Percentiles rank a stretch among this genome's conserved stretches.
phyloP scores from a whole-genome alignment of 1,284 basidiomycete genomes.

The Cutaneotrichosporon daszewskae region DNA sequence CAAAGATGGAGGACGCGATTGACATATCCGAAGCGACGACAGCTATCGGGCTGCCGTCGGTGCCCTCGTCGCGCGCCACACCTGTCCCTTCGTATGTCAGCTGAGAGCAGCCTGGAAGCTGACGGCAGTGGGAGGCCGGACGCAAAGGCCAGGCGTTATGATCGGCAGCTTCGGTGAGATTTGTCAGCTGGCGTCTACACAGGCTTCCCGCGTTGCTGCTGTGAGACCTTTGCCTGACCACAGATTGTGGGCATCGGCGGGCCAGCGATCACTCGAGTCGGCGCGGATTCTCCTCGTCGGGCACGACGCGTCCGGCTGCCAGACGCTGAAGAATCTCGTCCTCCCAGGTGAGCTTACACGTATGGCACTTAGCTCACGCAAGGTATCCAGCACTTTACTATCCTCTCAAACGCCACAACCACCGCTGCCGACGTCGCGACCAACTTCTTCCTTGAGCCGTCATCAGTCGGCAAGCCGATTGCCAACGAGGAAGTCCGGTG shows the following conservation, averaged over 20 bases:
- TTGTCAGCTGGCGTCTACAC: background rate
- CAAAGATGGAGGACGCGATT: constrained; percentile 43
- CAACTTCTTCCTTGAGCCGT: constrained; percentile 86
- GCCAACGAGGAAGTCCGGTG: constrained; percentile 70
- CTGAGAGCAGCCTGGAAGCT: background rate
- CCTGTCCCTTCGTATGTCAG: constrained; percentile 13
- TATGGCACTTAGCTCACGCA: constrained; percentile 1
- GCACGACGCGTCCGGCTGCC: constrained; percentile 71
- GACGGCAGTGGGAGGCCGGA: constrained; percentile 57
- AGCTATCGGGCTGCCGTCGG: constrained; percentile 6
- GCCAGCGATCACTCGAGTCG: constrained; percentile 84
- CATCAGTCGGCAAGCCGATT: constrained; percentile 70
- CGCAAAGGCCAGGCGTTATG: constrained; percentile 79
- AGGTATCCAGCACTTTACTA: constrained; percentile 81
- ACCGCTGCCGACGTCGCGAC: constrained; percentile 76
- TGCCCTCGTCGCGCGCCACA: constrained; percentile 12
- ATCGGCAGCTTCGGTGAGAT: constrained; percentile 77
- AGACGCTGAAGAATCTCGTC: constrained; percentile 89
- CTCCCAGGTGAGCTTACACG: constrained; percentile 59
- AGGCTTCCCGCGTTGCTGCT: background rate
- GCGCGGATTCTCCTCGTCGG: constrained; percentile 76
- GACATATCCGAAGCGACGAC: constrained; percentile 34
- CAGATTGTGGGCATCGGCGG: constrained; percentile 90
- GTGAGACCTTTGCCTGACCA: background rate
- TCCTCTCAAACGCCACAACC: constrained; percentile 65